Percentiles rank a stretch among this genome's conserved stretches.
phyloP scores from a whole-genome alignment of 225 moss, liverwort and hornwort genomes.

The Sphagnum contortum region DNA sequence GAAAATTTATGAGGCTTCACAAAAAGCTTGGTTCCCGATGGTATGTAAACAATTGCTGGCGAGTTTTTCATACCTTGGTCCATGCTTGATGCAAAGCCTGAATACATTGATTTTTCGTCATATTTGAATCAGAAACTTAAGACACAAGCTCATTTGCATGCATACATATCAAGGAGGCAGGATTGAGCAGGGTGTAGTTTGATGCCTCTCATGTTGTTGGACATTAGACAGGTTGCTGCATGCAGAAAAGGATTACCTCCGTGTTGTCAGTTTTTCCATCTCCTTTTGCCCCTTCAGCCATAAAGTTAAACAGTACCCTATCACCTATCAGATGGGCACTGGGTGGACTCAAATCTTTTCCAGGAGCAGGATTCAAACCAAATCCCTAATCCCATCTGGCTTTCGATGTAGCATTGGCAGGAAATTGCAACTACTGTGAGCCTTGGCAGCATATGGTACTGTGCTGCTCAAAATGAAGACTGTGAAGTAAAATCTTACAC shows the following conservation, averaged over 20 bases:
- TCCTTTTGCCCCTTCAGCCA: slow-evolving; percentile 26
- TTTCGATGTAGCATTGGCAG: no score
- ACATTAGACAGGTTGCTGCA: neutral
- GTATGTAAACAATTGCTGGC: slow-evolving; percentile 21
- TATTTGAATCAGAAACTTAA: neutral
- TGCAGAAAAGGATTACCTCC: slow-evolving; percentile 6
- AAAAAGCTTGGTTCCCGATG: slow-evolving; percentile 21
- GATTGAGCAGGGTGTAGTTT: neutral
- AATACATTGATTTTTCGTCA: no score
- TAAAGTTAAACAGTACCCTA: slow-evolving; percentile 20
- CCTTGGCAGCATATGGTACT: no score
- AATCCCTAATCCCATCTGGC: no score
- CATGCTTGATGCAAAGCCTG: slow-evolving; percentile 38
- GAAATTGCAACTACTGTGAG: no score
- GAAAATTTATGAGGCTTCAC: slow-evolving; percentile 19
- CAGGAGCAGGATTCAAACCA: no score
- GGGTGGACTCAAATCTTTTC: no score
- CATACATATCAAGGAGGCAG: no score
- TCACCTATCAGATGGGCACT: neutral
- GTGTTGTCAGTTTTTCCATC: slow-evolving; percentile 36
- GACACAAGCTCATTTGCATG: neutral
- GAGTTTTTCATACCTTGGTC: slow-evolving; percentile 20
- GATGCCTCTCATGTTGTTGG: neutral
- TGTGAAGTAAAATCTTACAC: no score
- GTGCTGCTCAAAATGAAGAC: no score